Evolutionary conservation across 352 stramenopile genomes (phyloP).

Genomic region (Phytophthora crassamura): DNA sequence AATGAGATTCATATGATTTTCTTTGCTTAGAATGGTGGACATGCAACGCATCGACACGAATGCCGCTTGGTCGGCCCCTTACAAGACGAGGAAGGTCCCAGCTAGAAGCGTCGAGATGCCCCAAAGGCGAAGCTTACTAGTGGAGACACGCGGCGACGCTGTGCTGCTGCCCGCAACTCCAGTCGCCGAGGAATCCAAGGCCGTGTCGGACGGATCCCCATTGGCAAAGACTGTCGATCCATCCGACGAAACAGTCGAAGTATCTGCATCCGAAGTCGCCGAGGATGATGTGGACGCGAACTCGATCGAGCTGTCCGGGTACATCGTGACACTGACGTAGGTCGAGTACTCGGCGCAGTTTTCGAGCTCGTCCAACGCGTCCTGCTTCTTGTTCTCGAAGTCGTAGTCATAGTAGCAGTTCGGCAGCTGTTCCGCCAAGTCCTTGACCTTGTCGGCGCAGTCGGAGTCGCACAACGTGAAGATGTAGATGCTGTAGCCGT

Average conservation of each 20-base stretch:
- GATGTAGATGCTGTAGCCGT: conserved; percentile 37
- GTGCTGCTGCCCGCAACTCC: neutral
- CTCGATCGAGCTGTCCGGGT: conserved; percentile 13
- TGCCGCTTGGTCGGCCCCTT: neutral
- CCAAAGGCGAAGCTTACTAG: neutral
- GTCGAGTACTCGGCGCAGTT: conserved; percentile 4
- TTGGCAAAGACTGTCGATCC: neutral
- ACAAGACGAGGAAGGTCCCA: conserved; percentile 7
- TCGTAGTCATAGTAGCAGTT: conserved; percentile 51
- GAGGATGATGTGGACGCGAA: conserved; percentile 7
- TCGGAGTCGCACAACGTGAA: conserved; percentile 36
- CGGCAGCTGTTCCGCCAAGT: conserved; percentile 27
- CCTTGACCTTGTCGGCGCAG: conserved; percentile 30
- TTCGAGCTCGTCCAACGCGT: conserved; percentile 25
- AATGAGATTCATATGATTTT: neutral
- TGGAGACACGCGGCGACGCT: neutral
- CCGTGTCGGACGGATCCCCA: conserved; percentile 5
- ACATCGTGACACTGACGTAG: conserved; percentile 19
- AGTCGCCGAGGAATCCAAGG: conserved; percentile 16
- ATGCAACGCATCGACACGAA: no score
- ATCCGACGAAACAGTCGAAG: neutral
- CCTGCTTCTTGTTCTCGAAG: conserved; percentile 42
- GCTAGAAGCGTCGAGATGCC: neutral
- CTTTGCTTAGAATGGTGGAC: neutral
- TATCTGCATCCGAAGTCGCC: neutral